Percentiles rank a stretch among this genome's conserved stretches.
Conservation (phyloP, 148 eudicot species). For the Nepenthes mirabilis region DNA sequence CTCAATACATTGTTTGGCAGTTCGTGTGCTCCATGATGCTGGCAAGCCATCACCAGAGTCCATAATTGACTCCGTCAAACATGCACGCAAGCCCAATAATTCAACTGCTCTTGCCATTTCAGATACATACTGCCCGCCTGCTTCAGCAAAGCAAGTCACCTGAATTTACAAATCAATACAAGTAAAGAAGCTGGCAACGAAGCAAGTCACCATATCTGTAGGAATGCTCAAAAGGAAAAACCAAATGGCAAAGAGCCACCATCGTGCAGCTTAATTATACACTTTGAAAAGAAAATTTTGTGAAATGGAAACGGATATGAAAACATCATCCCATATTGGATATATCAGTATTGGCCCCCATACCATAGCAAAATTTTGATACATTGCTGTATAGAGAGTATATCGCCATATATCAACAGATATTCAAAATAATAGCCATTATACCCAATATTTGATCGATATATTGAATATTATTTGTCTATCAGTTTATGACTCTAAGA, state of each 20-base stretch:
- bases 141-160: conserved; percentile 98
- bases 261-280: too few species aligned
- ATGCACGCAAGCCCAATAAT: conserved; percentile 68
- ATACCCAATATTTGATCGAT: too few species aligned
- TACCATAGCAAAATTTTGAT: too few species aligned
- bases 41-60: conserved; percentile 87
- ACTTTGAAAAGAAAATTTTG: too few species aligned
- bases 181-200: background rate
- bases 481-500: too few species aligned
- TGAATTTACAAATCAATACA: conserved; percentile 6
- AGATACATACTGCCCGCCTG: conserved; percentile 88
- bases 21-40: conserved; percentile 38
- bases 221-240: background rate
- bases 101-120: conserved; percentile 84
- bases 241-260: background rate
- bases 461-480: too few species aligned
- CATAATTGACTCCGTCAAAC: conserved; percentile 77
- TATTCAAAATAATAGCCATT: too few species aligned
- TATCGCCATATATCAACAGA: too few species aligned
- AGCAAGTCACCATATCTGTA: background rate
- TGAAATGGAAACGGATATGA: too few species aligned
- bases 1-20: conserved; percentile 73
- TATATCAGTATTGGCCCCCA: too few species aligned
- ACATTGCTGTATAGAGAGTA: too few species aligned
- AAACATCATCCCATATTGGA: too few species aligned